phyloP scores from a whole-genome alignment of 179 eudicot genomes.

The Vitellaria paradoxa region DNA sequence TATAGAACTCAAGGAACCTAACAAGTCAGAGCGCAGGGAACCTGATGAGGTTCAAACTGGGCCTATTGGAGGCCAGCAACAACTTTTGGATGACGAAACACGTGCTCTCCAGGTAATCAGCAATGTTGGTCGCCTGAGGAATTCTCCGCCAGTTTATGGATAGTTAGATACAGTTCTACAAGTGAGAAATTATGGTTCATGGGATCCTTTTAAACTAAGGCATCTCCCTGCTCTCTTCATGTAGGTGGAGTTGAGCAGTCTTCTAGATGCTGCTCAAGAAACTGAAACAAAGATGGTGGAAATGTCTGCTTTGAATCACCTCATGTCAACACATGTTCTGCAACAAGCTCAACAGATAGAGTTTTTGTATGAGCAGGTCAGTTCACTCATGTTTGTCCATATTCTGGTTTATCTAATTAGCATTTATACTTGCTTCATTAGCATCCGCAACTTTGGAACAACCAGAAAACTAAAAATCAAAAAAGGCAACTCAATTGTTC shows the following conservation, averaged over 20 bases:
- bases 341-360: slow-evolving; percentile 94
- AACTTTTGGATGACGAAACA: slow-evolving; percentile 91
- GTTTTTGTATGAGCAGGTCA: slow-evolving; percentile 85
- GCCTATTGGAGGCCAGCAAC: slow-evolving; percentile 71
- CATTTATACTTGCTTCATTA: neutral
- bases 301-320: slow-evolving; percentile 94
- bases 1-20: slow-evolving; percentile 30
- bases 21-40: slow-evolving; percentile 41
- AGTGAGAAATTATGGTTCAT: neutral
- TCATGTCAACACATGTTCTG: slow-evolving; percentile 91
- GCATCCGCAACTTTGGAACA: neutral
- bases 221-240: slow-evolving; percentile 7
- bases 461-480: neutral
- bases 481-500: neutral
- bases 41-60: slow-evolving; percentile 48
- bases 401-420: neutral
- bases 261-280: slow-evolving; percentile 84
- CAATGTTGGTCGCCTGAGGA: slow-evolving; percentile 10
- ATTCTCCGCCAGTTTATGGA: neutral
- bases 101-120: slow-evolving; percentile 83
- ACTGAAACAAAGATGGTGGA: slow-evolving; percentile 96
- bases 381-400: neutral
- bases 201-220: neutral
- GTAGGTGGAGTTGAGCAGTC: slow-evolving; percentile 75
- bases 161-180: neutral